A percentile compares a stretch with the other conserved stretches of the same genome.
phyloP scores from a whole-genome alignment of 345 rosid genomes.

The Syzygium aromaticum region DNA sequence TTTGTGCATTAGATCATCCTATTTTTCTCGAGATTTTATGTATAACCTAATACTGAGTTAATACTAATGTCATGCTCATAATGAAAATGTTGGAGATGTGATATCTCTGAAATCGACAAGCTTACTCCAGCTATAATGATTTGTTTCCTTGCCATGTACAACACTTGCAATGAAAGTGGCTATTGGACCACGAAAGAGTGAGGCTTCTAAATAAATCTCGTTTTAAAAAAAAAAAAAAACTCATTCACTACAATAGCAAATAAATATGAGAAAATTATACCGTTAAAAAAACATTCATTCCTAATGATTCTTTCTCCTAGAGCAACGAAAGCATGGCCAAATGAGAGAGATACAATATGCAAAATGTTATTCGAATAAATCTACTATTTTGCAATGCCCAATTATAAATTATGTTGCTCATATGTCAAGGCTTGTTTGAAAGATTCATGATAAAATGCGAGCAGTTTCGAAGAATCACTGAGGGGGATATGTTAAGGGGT shows the following conservation, averaged over 20 bases:
- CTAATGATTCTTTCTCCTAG: background rate
- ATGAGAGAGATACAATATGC: background rate
- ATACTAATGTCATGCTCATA: background rate
- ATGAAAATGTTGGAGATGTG: background rate
- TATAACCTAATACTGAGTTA: background rate
- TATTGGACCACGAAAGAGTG: background rate
- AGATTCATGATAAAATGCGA: background rate
- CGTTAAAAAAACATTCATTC: background rate
- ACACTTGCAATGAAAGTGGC: constrained; percentile 6
- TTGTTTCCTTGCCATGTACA: constrained; percentile 1
- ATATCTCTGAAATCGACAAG: background rate
- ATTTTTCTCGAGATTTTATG: background rate
- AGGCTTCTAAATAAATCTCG: background rate
- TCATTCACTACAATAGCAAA: background rate
- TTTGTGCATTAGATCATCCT: background rate
- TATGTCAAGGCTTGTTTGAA: background rate
- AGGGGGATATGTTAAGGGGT: constrained; percentile 4
- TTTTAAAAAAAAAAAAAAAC: background rate
- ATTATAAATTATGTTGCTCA: background rate
- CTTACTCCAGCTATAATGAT: constrained; percentile 1
- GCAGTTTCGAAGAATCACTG: background rate
- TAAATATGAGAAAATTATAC: background rate
- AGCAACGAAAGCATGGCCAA: background rate
- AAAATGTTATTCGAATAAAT: background rate
- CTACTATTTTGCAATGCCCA: background rate